These are phyloP conservation scores for Begonia peltatifolia DNA, from an alignment of 306 rosid genomes.

Conservation along the genomic window DNA sequence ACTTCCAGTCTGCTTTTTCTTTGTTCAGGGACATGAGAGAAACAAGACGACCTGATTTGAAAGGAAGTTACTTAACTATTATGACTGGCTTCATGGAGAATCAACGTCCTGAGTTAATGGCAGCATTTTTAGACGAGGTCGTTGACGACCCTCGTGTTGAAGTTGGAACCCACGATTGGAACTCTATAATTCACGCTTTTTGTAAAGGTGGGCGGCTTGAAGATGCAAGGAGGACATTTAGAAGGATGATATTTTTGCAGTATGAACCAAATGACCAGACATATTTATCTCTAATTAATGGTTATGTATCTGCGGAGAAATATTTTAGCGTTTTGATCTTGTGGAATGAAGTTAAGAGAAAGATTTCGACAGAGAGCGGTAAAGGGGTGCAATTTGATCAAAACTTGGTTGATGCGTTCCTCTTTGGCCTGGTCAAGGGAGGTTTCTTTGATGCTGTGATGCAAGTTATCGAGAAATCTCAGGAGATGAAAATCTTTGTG, in stretches of 20 bases:
- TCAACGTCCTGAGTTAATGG: conserved; percentile 91
- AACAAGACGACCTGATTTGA: conserved; percentile 56
- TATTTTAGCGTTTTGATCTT: conserved; percentile 73
- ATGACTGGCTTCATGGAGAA: conserved; percentile 97
- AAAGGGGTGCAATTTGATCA: conserved; percentile 56
- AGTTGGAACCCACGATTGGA: conserved; percentile 92
- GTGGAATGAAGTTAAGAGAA: conserved; percentile 85
- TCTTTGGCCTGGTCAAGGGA: conserved; percentile 87
- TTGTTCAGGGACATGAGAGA: conserved; percentile 88
- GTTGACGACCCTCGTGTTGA: conserved; percentile 82
- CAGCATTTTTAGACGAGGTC: conserved; percentile 87
- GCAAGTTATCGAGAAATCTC: conserved; percentile 88
- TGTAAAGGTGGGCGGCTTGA: conserved; percentile 84
- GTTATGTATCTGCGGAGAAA: conserved; percentile 64
- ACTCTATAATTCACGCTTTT: conserved; percentile 85
- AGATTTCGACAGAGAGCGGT: conserved; percentile 37
- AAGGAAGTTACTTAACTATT: conserved; percentile 74
- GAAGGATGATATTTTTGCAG: conserved; percentile 83
- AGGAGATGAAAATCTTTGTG: conserved; percentile 75
- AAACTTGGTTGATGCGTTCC: conserved; percentile 72
- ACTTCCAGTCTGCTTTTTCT: conserved; percentile 75
- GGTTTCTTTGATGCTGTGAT: conserved; percentile 92
- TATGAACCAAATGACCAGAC: conserved; percentile 85
- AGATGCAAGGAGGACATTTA: conserved; percentile 85
- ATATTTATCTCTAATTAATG: conserved; percentile 67